Evolutionary conservation across 768 basidiomycete species (phyloP).

Genomic region (Pleurotus pulmonarius): DNA sequence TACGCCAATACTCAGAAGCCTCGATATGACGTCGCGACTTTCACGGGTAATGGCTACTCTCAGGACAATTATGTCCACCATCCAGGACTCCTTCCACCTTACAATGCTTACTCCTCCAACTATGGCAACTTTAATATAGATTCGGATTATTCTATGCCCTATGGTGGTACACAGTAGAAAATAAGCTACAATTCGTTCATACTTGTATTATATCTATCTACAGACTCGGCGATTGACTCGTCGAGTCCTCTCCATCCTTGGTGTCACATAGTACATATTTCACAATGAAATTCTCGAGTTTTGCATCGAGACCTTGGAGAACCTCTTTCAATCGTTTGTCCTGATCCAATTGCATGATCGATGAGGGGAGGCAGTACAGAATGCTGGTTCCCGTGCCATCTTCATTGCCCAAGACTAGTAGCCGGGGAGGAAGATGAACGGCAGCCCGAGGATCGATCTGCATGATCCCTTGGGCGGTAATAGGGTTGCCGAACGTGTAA

Average conservation of each 20-base stretch:
- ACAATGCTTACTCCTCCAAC: too few species aligned
- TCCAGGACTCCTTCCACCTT: too few species aligned
- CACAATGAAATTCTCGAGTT: constrained; percentile 37
- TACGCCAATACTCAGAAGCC: too few species aligned
- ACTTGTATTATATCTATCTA: too few species aligned
- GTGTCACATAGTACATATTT: constrained; percentile 22
- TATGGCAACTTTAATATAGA: too few species aligned
- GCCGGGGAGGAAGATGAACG: constrained; percentile 40
- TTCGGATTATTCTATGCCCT: too few species aligned
- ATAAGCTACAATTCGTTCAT: too few species aligned
- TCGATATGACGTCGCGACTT: too few species aligned
- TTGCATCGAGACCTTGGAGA: constrained; percentile 34
- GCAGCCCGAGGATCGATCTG: constrained; percentile 35
- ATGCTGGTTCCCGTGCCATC: constrained; percentile 35
- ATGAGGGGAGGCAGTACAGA: constrained; percentile 45
- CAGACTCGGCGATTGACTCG: too few species aligned
- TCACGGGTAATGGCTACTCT: too few species aligned
- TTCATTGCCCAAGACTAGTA: constrained; percentile 38
- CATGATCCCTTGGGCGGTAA: constrained; percentile 43
- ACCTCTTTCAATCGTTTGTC: constrained; percentile 27
- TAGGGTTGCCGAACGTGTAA: constrained; percentile 51
- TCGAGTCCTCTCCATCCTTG: neutral
- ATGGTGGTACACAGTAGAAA: too few species aligned
- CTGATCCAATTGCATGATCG: constrained; percentile 33
- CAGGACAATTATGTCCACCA: too few species aligned